Percentiles rank a stretch among this genome's conserved stretches.
Evolutionary conservation across 306 rosid genomes (phyloP).

Genomic region (Ochetophila trinervis): DNA sequence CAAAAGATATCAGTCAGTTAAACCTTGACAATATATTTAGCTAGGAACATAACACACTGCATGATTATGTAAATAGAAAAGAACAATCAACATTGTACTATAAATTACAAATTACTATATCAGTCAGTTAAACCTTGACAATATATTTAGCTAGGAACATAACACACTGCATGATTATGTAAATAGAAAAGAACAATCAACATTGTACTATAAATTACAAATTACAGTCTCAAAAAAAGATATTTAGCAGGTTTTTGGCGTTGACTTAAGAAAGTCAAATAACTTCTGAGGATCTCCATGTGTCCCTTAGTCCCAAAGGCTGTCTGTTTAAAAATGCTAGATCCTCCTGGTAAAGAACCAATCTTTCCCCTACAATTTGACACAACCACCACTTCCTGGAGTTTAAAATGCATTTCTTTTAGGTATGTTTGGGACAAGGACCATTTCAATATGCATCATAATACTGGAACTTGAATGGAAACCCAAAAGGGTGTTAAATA

Average conservation of each 20-base stretch:
- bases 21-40: slow-evolving; percentile 15
- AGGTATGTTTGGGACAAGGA: not conserved
- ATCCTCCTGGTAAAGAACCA: not conserved
- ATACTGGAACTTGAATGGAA: not conserved
- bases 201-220: not conserved
- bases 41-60: slow-evolving; percentile 12
- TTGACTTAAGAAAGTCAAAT: not conserved
- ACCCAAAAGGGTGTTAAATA: no score
- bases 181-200: slow-evolving; percentile 10
- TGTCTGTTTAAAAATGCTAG: not conserved
- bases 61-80: slow-evolving; percentile 12
- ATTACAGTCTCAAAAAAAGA: slow-evolving; percentile 16
- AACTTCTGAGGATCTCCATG: not conserved
- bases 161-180: slow-evolving; percentile 14
- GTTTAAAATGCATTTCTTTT: not conserved
- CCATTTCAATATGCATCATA: not conserved
- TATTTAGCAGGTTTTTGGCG: not conserved
- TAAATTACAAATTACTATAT: not conserved
- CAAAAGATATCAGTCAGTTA: slow-evolving; percentile 29
- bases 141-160: slow-evolving; percentile 6
- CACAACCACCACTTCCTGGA: not conserved
- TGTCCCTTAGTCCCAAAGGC: not conserved
- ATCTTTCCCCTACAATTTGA: not conserved
- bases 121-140: slow-evolving; percentile 28
- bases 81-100: not conserved